Evolutionary conservation across 495 filamentous ascomycete species (phyloP).

Genomic region (Hamigera avellanea): DNA sequence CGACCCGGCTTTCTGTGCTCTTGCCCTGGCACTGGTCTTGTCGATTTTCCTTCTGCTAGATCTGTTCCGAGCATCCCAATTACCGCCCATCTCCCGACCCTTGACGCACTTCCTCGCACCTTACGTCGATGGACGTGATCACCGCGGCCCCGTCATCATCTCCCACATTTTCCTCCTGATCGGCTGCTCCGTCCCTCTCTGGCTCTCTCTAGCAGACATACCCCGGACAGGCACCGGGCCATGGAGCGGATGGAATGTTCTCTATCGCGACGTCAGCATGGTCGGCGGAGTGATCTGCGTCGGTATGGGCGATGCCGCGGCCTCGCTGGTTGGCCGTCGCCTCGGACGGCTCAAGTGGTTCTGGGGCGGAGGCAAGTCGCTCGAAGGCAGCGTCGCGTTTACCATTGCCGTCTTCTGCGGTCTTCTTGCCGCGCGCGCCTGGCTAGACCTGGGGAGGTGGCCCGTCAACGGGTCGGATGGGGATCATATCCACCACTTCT

Average conservation of each 20-base stretch:
- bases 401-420: slow-evolving; percentile 65
- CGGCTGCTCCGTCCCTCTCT: slow-evolving; percentile 90
- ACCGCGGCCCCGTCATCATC: slow-evolving; percentile 87
- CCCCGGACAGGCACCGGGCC: slow-evolving; percentile 37
- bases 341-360: slow-evolving; percentile 85
- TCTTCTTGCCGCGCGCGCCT: slow-evolving; percentile 55
- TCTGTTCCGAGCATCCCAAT: slow-evolving; percentile 75
- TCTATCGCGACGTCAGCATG: slow-evolving; percentile 67
- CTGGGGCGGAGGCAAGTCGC: slow-evolving; percentile 91
- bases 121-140: slow-evolving; percentile 88
- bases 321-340: slow-evolving; percentile 81
- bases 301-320: slow-evolving; percentile 89
- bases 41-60: slow-evolving; percentile 80
- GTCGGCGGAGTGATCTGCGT: slow-evolving; percentile 86
- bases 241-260: slow-evolving; percentile 62
- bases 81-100: slow-evolving; percentile 75
- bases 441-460: slow-evolving; percentile 70
- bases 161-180: slow-evolving; percentile 93
- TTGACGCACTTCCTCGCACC: slow-evolving; percentile 79
- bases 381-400: slow-evolving; percentile 87
- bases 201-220: slow-evolving; percentile 69
- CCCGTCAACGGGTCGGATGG: slow-evolving; percentile 21
- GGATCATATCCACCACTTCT: slow-evolving; percentile 11
- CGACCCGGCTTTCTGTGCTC: slow-evolving; percentile 71
- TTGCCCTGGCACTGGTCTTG: slow-evolving; percentile 65